Conservation (phyloP, 1,284 basidiomycete genomes). For the Fereydounia khargensis region DNA sequence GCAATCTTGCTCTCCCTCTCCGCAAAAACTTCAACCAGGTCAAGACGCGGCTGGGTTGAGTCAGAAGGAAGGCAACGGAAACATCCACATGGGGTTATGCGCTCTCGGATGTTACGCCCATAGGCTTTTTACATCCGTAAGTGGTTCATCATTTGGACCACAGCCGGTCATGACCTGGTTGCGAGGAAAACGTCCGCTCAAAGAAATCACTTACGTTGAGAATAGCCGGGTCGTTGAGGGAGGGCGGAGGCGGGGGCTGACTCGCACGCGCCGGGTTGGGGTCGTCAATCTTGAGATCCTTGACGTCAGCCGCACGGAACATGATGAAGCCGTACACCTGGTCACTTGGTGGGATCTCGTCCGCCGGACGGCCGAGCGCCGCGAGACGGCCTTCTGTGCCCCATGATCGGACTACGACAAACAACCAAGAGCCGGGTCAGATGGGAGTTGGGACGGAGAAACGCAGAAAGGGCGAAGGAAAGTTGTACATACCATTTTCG, state of each 20-base stretch:
- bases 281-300: slow-evolving; percentile 59
- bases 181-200: not conserved
- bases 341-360: slow-evolving; percentile 57
- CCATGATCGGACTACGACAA: slow-evolving; percentile 72
- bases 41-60: no score
- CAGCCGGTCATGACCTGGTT: not conserved
- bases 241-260: slow-evolving; percentile 18
- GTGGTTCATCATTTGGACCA: slow-evolving; percentile 57
- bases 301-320: slow-evolving; percentile 58
- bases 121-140: slow-evolving; percentile 67
- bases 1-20: no score
- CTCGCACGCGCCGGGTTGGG: slow-evolving; percentile 42
- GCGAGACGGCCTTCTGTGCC: slow-evolving; percentile 75
- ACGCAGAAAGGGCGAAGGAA: slow-evolving; percentile 1
- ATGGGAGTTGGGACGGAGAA: not conserved
- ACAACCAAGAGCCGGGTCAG: slow-evolving; percentile 3
- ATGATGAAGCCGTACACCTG: slow-evolving; percentile 63
- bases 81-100: slow-evolving; percentile 69
- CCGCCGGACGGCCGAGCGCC: slow-evolving; percentile 60
- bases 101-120: slow-evolving; percentile 66
- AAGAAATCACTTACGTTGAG: slow-evolving; percentile 37
- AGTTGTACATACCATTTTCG: slow-evolving; percentile 68
- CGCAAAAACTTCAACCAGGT: no score
- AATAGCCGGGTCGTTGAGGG: slow-evolving; percentile 46
- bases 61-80: slow-evolving; percentile 76